Conservation (phyloP, 2,329 filamentous ascomycete genomes). For the Xylariaceae sp. region DNA sequence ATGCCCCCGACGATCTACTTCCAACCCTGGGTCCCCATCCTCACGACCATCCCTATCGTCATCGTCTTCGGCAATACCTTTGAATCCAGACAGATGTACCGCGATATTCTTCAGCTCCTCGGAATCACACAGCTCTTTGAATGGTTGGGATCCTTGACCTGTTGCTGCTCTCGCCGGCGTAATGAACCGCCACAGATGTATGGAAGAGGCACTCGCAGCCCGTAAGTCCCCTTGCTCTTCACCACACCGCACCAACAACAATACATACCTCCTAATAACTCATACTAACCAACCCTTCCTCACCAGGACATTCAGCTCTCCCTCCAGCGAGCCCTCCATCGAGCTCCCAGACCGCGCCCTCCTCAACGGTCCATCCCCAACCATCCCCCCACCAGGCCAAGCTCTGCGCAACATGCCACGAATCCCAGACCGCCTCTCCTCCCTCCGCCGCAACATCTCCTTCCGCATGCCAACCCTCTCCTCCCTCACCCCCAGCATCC, state of each 20-base stretch:
- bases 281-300: background rate
- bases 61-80: constrained; percentile 52
- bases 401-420: background rate
- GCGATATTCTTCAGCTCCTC: constrained; percentile 23
- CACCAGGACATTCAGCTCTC: background rate
- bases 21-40: constrained; percentile 44
- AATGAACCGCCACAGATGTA: too few relatives aligned
- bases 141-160: background rate
- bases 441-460: constrained; percentile 12
- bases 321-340: constrained; percentile 4
- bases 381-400: background rate
- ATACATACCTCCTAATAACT: too few relatives aligned
- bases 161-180: too few relatives aligned
- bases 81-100: constrained; percentile 48
- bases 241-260: too few relatives aligned
- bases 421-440: constrained; percentile 15
- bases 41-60: constrained; percentile 45
- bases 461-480: constrained; percentile 15
- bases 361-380: background rate
- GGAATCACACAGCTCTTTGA: constrained; percentile 15
- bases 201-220: background rate
- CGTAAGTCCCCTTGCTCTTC: too few relatives aligned
- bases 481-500: constrained; percentile 14
- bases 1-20: constrained; percentile 40
- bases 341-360: constrained; percentile 1